A percentile compares a stretch with the other conserved stretches of the same genome.
Evolutionary conservation across 2,329 filamentous ascomycete genomes (phyloP).

Genomic region (Lecanosticta acicola): DNA sequence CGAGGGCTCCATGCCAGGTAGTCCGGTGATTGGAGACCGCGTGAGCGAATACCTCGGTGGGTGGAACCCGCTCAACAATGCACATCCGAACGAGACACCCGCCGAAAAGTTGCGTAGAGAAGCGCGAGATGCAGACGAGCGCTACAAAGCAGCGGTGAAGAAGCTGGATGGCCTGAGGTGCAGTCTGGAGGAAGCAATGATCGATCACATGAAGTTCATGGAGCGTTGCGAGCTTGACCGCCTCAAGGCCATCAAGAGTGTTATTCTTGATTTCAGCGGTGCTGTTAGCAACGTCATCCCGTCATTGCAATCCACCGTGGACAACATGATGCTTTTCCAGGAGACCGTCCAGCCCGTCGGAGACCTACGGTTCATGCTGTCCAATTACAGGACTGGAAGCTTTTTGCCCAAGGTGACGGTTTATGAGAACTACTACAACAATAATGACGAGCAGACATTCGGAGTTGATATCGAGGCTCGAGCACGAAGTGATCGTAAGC

Average conservation of each 20-base stretch:
- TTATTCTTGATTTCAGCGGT: slow-evolving; percentile 94
- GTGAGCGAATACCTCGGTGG: slow-evolving; percentile 76
- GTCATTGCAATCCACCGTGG: slow-evolving; percentile 87
- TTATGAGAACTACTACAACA: slow-evolving; percentile 99
- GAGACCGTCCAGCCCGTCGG: slow-evolving; percentile 93
- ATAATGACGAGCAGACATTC: slow-evolving; percentile 94
- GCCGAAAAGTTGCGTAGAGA: slow-evolving; percentile 81
- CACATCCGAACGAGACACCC: slow-evolving; percentile 88
- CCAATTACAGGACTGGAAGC: slow-evolving; percentile 92
- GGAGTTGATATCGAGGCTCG: slow-evolving; percentile 96
- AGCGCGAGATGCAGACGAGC: slow-evolving; percentile 82
- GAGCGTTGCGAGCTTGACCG: slow-evolving; percentile 95
- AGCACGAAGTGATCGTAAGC: slow-evolving; percentile 88
- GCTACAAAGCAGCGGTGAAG: slow-evolving; percentile 80
- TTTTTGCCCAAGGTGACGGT: slow-evolving; percentile 86
- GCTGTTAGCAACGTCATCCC: slow-evolving; percentile 97
- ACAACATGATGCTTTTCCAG: slow-evolving; percentile 98
- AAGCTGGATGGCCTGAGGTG: slow-evolving; percentile 88
- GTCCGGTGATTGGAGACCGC: slow-evolving; percentile 69
- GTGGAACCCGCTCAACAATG: slow-evolving; percentile 89
- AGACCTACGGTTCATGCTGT: slow-evolving; percentile 86
- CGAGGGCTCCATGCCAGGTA: slow-evolving; percentile 49
- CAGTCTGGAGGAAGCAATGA: slow-evolving; percentile 90
- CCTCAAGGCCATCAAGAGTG: slow-evolving; percentile 95
- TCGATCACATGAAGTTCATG: slow-evolving; percentile 88